A percentile compares a stretch with the other conserved stretches of the same genome.
Conservation (phyloP, 2,329 filamentous ascomycete species). For the Talaromyces albobiverticillius region DNA sequence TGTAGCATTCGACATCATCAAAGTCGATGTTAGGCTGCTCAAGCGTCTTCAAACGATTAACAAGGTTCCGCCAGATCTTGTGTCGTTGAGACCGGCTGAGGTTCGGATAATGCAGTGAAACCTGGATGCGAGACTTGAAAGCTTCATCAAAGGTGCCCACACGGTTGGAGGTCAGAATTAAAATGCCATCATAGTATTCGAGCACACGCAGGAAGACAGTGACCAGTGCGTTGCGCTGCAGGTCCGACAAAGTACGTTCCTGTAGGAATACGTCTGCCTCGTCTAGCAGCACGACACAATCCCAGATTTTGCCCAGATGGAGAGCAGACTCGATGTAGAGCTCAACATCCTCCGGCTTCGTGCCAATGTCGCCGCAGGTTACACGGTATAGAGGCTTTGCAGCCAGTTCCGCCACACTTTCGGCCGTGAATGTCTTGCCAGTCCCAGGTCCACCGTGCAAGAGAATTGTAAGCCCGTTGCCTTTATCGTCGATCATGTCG, state of each 20-base stretch:
- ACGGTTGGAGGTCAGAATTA: constrained; percentile 53
- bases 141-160: constrained; percentile 51
- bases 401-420: constrained; percentile 51
- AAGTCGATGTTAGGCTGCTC: constrained; percentile 17
- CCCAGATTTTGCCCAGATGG: constrained; percentile 22
- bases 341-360: constrained; percentile 43
- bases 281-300: constrained; percentile 44
- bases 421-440: constrained; percentile 54
- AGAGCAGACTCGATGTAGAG: constrained; percentile 19
- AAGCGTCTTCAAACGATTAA: constrained; percentile 16
- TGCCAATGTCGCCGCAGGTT: constrained; percentile 49
- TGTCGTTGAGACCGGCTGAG: constrained; percentile 7
- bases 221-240: constrained; percentile 42
- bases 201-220: constrained; percentile 47
- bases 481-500: constrained; percentile 40
- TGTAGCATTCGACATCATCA: constrained; percentile 16
- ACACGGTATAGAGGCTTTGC: constrained; percentile 51
- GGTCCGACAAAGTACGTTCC: constrained; percentile 30
- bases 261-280: constrained; percentile 84
- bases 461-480: constrained; percentile 51
- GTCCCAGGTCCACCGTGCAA: constrained; percentile 52
- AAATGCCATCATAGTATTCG: constrained; percentile 48
- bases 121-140: constrained; percentile 49
- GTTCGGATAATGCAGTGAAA: constrained; percentile 16
- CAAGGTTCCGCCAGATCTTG: constrained; percentile 23